These are phyloP conservation scores for Phytophthora macrochlamydospora DNA, from an alignment of 352 stramenopile genomes.

Conservation along the genomic window DNA sequence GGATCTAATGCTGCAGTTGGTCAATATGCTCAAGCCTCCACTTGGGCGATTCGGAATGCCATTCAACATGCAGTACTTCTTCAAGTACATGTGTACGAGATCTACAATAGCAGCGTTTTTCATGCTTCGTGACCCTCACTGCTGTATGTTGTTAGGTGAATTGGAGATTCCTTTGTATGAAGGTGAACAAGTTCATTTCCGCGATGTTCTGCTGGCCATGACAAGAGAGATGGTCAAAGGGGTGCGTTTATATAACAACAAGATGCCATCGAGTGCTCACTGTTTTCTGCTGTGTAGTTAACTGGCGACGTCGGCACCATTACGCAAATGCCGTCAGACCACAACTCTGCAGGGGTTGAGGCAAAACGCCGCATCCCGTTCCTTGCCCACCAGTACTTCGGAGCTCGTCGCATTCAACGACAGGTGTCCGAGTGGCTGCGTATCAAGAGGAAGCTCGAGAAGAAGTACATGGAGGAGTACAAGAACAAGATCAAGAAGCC, in stretches of 20 bases:
- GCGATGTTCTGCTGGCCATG: conserved; percentile 83
- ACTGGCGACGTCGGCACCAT: conserved; percentile 42
- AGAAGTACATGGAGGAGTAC: conserved; percentile 74
- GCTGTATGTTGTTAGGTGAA: conserved; percentile 33
- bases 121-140: conserved; percentile 11
- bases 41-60: conserved; percentile 50
- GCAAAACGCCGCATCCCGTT: conserved; percentile 52
- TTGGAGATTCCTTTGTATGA: conserved; percentile 83
- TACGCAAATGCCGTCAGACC: conserved; percentile 28
- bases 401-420: conserved; percentile 57
- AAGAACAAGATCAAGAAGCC: conserved; percentile 81
- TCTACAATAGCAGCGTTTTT: too few species aligned
- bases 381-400: conserved; percentile 69
- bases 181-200: conserved; percentile 81
- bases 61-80: too few species aligned
- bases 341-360: conserved; percentile 26
- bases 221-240: conserved; percentile 77
- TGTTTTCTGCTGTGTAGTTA: background rate
- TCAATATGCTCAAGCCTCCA: conserved; percentile 75
- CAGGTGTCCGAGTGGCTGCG: conserved; percentile 53
- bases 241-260: conserved; percentile 30
- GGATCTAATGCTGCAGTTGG: conserved; percentile 64
- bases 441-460: conserved; percentile 63
- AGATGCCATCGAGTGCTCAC: background rate
- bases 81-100: too few species aligned